Evolutionary conservation across 208 protist genomes (phyloP), one percentile per base, ranked within the genome.

Genomic region (Acanthamoeba triangularis): DNA sequence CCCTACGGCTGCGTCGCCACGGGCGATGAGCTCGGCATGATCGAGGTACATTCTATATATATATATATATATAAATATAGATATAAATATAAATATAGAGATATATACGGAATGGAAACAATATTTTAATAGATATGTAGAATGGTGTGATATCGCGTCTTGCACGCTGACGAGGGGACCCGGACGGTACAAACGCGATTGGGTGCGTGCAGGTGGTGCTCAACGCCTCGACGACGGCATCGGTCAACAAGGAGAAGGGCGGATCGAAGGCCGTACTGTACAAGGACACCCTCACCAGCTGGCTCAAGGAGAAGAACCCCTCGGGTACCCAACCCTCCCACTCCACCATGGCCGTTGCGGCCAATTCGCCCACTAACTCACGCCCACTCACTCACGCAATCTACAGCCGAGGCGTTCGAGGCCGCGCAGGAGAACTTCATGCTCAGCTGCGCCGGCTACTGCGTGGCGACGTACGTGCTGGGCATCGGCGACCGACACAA

Each of bases 401-500:
- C 44, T 30, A 35, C 44, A 85, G 96, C 96, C 6, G 20, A 16
- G 3, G 59, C 94, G n/a, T 97, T 96, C 67, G 96, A 98, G 67
- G 95, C 96, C 8, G 98, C 98, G 35, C 44, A 99, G 35, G 98
- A 98, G 95, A 99, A 99, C 94, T 99, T 99, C 96, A 96, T 99
- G 3, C 96, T 97, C 59, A 99, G 98, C 67, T 98, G 98, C 72
- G 98, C 99, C 98, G 7, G 98, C 35, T 99, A 99, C 97, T 95
- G 98, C 84, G 98, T 99, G 23, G 99, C 99, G 23, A 99, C 98
- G 2, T 99, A 99, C 96, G 97, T 99, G 30, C 84, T 98, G 41
- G 98, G 98, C 33, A 98, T 98, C 35, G 98, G 98, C 85, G 97
- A 99, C 80, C 56, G 56, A 8, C 59, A 28, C 35, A 98, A 98